phyloP scores from a whole-genome alignment of 345 rosid genomes.

The Microthlaspi erraticum region DNA sequence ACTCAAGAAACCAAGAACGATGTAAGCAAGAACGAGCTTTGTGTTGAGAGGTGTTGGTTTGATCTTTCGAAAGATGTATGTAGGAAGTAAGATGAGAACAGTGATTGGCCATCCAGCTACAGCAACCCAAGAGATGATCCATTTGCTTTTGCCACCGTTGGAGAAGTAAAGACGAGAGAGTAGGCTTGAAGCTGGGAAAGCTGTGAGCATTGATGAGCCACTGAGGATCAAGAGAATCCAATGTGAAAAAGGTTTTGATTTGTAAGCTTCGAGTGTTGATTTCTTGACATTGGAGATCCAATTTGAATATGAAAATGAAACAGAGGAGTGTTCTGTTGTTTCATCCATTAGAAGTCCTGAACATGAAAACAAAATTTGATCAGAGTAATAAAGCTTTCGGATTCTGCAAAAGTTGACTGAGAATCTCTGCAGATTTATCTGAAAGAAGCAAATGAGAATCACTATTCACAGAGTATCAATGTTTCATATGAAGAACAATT shows the following conservation, averaged over 20 bases:
- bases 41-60: conserved; percentile 64
- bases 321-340: conserved; percentile 26
- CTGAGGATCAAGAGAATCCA: conserved; percentile 73
- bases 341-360: conserved; percentile 43
- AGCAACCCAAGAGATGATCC: conserved; percentile 92
- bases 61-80: conserved; percentile 52
- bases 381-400: conserved; percentile 2
- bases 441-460: background rate
- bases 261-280: conserved; percentile 53
- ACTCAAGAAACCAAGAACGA: conserved; percentile 66
- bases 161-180: conserved; percentile 72
- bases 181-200: conserved; percentile 84
- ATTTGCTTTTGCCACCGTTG: conserved; percentile 85
- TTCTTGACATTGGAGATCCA: conserved; percentile 44
- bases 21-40: conserved; percentile 61
- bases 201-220: conserved; percentile 64
- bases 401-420: background rate
- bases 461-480: background rate
- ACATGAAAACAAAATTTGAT: background rate
- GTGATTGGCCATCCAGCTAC: conserved; percentile 90
- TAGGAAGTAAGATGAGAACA: conserved; percentile 59
- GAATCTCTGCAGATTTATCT: background rate
- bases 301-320: conserved; percentile 42
- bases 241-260: conserved; percentile 68
- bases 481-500: conserved; percentile 8